A percentile compares a stretch with the other conserved stretches of the same genome.
Evolutionary conservation across 73 alveolate species (phyloP).

Genomic region (Paramecium primaurelia): DNA sequence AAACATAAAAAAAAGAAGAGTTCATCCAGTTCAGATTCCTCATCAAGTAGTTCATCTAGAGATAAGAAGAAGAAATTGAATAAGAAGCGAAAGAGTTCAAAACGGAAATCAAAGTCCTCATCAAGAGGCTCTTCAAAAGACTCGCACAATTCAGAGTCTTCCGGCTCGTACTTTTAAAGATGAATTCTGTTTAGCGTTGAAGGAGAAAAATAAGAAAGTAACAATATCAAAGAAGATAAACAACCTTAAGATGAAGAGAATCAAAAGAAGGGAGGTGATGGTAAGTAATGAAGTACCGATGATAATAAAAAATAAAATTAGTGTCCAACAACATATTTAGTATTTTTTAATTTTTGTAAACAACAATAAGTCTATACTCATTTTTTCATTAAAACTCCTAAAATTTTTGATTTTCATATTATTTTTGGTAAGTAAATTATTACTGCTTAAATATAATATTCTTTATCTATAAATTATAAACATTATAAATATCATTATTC

Average conservation of each 20-base stretch:
- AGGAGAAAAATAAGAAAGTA: slow-evolving; percentile 5
- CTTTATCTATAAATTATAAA: too few relatives aligned
- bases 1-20: slow-evolving; percentile 31
- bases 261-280: neutral
- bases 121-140: slow-evolving; percentile 27
- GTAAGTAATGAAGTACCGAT: slow-evolving; percentile 12
- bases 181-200: slow-evolving; percentile 30
- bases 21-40: slow-evolving; percentile 39
- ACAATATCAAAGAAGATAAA: neutral
- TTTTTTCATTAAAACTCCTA: neutral
- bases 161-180: slow-evolving; percentile 47
- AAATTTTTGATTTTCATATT: neutral
- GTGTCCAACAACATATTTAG: neutral
- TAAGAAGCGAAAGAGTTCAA: neutral
- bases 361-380: neutral
- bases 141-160: slow-evolving; percentile 36
- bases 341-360: neutral
- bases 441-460: neutral
- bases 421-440: neutral
- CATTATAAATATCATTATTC: too few relatives aligned
- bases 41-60: slow-evolving; percentile 18
- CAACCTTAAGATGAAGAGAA: neutral
- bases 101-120: neutral
- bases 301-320: neutral
- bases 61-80: slow-evolving; percentile 11